Evolutionary conservation across 2,329 filamentous ascomycete genomes (phyloP).

Genomic region (Cercospora nicotianae): DNA sequence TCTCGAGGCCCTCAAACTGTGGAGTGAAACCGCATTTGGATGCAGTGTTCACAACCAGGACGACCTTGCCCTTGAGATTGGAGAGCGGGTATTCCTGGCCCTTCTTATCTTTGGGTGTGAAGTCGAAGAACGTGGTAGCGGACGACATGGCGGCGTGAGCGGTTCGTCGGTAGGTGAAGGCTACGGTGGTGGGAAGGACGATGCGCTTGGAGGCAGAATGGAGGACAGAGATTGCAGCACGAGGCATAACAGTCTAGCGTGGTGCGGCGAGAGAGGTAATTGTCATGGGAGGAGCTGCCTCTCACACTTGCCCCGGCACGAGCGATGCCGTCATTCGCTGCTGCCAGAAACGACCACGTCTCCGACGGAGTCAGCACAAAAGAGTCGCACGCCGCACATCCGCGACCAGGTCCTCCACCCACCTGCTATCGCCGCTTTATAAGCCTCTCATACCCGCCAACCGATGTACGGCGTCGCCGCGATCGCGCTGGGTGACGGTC

Average conservation of each 20-base stretch:
- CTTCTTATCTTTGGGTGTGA: conserved; percentile 67
- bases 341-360: conserved; percentile 1
- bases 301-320: not conserved
- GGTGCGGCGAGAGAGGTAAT: conserved; percentile 5
- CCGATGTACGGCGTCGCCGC: not conserved
- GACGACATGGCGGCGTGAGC: conserved; percentile 58
- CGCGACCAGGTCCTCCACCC: not conserved
- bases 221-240: not conserved
- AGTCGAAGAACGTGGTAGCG: conserved; percentile 75
- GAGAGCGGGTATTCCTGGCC: conserved; percentile 69
- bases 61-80: conserved; percentile 83
- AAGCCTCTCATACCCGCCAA: not conserved
- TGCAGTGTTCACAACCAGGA: conserved; percentile 95
- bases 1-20: conserved; percentile 88
- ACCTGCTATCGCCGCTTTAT: not conserved
- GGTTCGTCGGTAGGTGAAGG: conserved; percentile 6
- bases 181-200: conserved; percentile 9
- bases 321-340: conserved; percentile 4
- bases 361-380: not conserved
- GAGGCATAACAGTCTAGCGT: not conserved
- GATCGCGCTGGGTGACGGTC: not conserved
- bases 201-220: not conserved
- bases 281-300: not conserved
- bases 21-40: conserved; percentile 99
- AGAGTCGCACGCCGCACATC: not conserved